A percentile compares a stretch with the other conserved stretches of the same genome.
Evolutionary conservation across 1,284 basidiomycete species (phyloP).

Genomic region (Trichosporon sp.): DNA sequence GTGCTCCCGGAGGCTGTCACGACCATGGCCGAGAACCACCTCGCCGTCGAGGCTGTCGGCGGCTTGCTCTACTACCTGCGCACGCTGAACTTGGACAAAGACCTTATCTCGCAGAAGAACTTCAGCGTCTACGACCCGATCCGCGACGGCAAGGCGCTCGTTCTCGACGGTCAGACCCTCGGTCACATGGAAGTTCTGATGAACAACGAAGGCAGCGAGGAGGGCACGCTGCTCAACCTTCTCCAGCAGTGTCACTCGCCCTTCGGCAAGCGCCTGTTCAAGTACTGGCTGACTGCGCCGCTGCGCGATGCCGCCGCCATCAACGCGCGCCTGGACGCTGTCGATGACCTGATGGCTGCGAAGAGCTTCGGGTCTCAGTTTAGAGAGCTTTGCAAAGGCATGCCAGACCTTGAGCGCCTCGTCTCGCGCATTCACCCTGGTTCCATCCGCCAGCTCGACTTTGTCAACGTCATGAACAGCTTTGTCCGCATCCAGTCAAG

Average conservation of each 20-base stretch:
- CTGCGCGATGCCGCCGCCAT: slow-evolving; percentile 77
- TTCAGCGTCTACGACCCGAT: slow-evolving; percentile 97
- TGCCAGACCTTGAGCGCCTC: slow-evolving; percentile 91
- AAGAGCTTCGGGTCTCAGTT: slow-evolving; percentile 76
- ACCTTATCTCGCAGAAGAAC: slow-evolving; percentile 88
- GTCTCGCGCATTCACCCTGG: slow-evolving; percentile 91
- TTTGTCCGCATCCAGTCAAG: slow-evolving; percentile 74
- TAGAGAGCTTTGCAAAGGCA: slow-evolving; percentile 69
- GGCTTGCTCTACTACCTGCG: slow-evolving; percentile 89
- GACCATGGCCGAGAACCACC: slow-evolving; percentile 66
- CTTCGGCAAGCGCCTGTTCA: slow-evolving; percentile 60
- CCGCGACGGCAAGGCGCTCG: slow-evolving; percentile 76
- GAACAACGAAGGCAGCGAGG: slow-evolving; percentile 87
- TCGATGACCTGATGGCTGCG: slow-evolving; percentile 80
- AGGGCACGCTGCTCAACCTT: slow-evolving; percentile 80
- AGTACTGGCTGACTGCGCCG: slow-evolving; percentile 85
- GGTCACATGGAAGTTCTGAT: slow-evolving; percentile 90
- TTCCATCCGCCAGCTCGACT: slow-evolving; percentile 81
- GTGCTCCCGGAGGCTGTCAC: slow-evolving; percentile 74
- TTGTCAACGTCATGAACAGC: slow-evolving; percentile 78
- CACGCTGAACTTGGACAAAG: slow-evolving; percentile 89
- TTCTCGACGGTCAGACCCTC: slow-evolving; percentile 89
- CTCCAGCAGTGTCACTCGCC: slow-evolving; percentile 85
- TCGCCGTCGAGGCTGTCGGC: slow-evolving; percentile 80
- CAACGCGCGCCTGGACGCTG: slow-evolving; percentile 84